Evolutionary conservation across 306 rosid species (phyloP), one percentile per base, ranked within the genome.

Genomic region (Fragaria iinumae): DNA sequence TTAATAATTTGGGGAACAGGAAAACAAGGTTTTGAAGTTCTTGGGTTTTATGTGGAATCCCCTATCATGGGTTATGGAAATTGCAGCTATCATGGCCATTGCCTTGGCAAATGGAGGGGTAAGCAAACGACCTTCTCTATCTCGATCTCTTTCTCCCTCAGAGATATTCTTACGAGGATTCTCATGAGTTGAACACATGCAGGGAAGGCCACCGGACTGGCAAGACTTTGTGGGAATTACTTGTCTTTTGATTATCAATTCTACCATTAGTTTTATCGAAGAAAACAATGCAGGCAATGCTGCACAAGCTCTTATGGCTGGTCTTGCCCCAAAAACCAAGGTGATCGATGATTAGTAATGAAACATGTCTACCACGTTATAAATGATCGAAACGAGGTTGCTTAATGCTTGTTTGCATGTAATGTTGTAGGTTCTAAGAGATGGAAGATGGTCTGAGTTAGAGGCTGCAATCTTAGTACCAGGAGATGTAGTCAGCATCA

Each of bases 21-120:
- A 93, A 52, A 91, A 48, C 74, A 93, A 93, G 81, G 0, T 88
- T 45, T 83, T 93, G 4, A 91, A 91, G 70, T 93, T 93, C 89
- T 74, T 93, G 86, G 96, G 98, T 6, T 93, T 93, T 74, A 93
- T 93, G 97, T 93, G 98, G 98, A 93, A 91, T 74, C 98, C 98
- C 52, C 91, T 93, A 0, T 91, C 98, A 4, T 93, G 98, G 98
- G 98, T 93, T 48, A 93, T 93, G 98, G 98, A 93, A 79, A 45
- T 75, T 32, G 98, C 96, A 8, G 98, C 98, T 53, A 84, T 93
- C 80, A 93, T 93, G 98, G 98, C 98, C 34, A 93, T 93, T 56
- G 97, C 78, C 39, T 83, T 93, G 84, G 97, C 98, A 9, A 93
- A 93, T 55, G 98, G 98, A 88, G 98, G 90, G 82, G 97, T 93